Conservation (phyloP, 306 rosid genomes). For the Malus fusca region DNA sequence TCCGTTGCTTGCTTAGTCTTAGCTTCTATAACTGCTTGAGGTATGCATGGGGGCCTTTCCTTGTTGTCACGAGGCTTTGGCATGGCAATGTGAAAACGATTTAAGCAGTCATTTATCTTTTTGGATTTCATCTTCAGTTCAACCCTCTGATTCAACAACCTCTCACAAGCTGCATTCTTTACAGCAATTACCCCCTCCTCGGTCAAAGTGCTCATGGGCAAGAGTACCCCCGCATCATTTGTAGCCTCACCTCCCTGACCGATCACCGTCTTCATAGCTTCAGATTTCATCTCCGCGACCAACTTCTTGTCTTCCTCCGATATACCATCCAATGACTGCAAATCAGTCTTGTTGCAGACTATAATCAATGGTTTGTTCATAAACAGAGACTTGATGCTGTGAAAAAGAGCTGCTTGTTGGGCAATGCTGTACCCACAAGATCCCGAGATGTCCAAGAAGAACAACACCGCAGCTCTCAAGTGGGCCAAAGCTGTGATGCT, state of each 20-base stretch:
- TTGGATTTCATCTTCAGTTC: constrained; percentile 80
- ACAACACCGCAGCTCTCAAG: constrained; percentile 82
- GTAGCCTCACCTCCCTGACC: constrained; percentile 78
- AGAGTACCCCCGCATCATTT: constrained; percentile 43
- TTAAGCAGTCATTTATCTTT: constrained; percentile 62
- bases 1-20: constrained; percentile 52
- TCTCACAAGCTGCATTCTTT: constrained; percentile 81
- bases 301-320: constrained; percentile 75
- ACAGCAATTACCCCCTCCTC: constrained; percentile 83
- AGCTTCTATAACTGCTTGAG: constrained; percentile 63
- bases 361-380: constrained; percentile 33
- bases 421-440: constrained; percentile 85
- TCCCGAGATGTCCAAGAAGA: constrained; percentile 81
- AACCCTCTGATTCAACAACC: constrained; percentile 71
- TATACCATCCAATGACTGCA: constrained; percentile 72
- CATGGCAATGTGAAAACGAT: constrained; percentile 73
- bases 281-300: constrained; percentile 75
- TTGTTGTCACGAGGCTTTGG: constrained; percentile 79
- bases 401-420: constrained; percentile 91
- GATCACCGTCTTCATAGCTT: constrained; percentile 66
- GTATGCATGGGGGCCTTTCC: constrained; percentile 73
- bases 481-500: constrained; percentile 89
- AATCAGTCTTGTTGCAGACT: constrained; percentile 70
- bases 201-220: constrained; percentile 83
- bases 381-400: constrained; percentile 51